Evolutionary conservation across 2,329 filamentous ascomycete genomes (phyloP), one percentile per base, ranked within the genome.

Genomic region (Pseudomassariella vexata): DNA sequence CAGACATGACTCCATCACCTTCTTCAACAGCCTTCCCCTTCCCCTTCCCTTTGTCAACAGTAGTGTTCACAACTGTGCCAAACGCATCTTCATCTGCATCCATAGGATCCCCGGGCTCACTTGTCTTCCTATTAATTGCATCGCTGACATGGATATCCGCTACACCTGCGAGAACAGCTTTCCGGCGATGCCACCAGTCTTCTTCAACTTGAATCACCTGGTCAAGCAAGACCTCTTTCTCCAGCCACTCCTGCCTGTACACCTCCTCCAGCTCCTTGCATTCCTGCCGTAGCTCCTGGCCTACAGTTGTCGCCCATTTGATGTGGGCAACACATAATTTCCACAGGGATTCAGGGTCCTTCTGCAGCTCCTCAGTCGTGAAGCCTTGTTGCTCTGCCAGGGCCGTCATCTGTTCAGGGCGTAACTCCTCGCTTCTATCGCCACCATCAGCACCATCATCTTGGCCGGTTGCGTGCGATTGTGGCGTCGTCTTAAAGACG

Each of bases 171-270:
- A 79, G 59, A 5, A 80, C 71, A 5, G 67, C 66, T 45, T 70
- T 60, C 24, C 76, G 68, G 32, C 76, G 65, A 35, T 70, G 63
- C 45, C 79, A 74, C 62, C 80, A 79, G 53, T 80, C 76, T 20
- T 75, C 66, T 53, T 90, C 85, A 47, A 65, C 70, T 47, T 70
- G 59, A 45, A 86, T 70, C 19, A 82, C 70, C 49, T 87, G 85
- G 36, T 85, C 76, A n/a, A 92, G 58, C 12, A 90, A 57, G 19
- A 85, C 70, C 57, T 92, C 85, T 57, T 90, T 90, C 57, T 85
- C 78, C 10, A 77, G 63, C 85, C 85, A 92, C 52, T 87, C 83
- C 40, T 77, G 69, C 53, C 76, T 76, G 56, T 82, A 79, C 9
- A 68, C 49, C 21, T 74, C 73, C 54, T 90, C 83, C 55, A 82